phyloP scores from a whole-genome alignment of 371 early-diverging fungal species.

The Syncephalastrum sp. region DNA sequence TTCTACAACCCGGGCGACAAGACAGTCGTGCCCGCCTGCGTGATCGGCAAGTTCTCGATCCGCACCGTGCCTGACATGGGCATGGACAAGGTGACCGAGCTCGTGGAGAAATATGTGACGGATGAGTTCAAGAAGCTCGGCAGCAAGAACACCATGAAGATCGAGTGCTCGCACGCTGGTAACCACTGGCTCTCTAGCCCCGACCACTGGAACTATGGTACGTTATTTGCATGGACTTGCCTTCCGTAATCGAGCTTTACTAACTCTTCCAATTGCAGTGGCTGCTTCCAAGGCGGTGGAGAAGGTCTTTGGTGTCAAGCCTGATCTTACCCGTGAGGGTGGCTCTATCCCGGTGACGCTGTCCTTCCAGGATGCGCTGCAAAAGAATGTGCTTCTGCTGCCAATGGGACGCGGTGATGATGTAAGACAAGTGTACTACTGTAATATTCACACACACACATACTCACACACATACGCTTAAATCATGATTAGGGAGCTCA shows the following conservation, averaged over 20 bases:
- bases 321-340: constrained; percentile 97
- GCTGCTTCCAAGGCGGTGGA: constrained; percentile 71
- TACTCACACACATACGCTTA: constrained; percentile 1
- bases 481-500: constrained; percentile 80
- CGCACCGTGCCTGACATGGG: constrained; percentile 92
- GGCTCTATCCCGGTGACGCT: constrained; percentile 98
- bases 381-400: constrained; percentile 87
- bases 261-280: neutral
- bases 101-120: constrained; percentile 72
- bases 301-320: constrained; percentile 84
- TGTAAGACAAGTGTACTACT: constrained; percentile 28
- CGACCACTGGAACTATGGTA: constrained; percentile 89
- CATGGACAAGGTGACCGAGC: constrained; percentile 73
- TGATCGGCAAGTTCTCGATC: constrained; percentile 96
- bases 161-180: constrained; percentile 82
- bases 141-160: constrained; percentile 78
- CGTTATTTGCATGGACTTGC: constrained; percentile 10
- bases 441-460: neutral
- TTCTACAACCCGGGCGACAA: constrained; percentile 93
- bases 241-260: neutral
- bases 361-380: constrained; percentile 93
- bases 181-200: constrained; percentile 93
- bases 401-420: constrained; percentile 93
- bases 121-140: constrained; percentile 86
- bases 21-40: constrained; percentile 96